Conservation (phyloP, 768 basidiomycete genomes). For the Agaricus sinodeliciosus region DNA sequence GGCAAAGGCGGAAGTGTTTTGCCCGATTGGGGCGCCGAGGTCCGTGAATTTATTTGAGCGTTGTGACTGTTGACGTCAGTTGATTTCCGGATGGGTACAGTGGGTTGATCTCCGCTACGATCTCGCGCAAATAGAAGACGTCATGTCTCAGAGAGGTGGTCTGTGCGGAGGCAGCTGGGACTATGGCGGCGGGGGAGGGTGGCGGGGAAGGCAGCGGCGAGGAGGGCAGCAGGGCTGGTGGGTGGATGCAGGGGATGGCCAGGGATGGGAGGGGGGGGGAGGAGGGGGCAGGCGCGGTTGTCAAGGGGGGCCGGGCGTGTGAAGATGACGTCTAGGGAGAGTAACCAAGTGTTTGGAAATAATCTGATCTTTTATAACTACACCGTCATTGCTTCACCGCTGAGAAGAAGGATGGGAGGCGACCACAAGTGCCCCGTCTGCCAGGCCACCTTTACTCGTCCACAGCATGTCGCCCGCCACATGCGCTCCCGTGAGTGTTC, state of each 20-base stretch:
- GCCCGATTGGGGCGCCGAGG: constrained; percentile 84
- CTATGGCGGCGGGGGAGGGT: background rate
- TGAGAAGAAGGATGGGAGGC: constrained; percentile 52
- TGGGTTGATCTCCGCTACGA: constrained; percentile 57
- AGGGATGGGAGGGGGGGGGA: background rate
- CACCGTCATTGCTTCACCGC: constrained; percentile 7
- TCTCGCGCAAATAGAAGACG: constrained; percentile 35
- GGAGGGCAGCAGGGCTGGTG: background rate
- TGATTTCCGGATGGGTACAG: constrained; percentile 19
- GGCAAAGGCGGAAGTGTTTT: constrained; percentile 78
- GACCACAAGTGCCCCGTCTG: constrained; percentile 87
- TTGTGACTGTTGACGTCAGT: constrained; percentile 12
- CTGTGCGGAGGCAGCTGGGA: background rate
- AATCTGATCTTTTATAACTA: constrained; percentile 11
- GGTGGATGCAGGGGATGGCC: background rate
- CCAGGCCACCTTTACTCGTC: constrained; percentile 80
- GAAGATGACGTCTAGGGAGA: constrained; percentile 12
- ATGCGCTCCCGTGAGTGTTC: constrained; percentile 85
- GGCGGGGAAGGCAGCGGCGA: background rate
- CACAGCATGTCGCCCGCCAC: constrained; percentile 85
- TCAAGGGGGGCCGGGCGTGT: constrained; percentile 1
- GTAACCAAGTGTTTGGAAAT: constrained; percentile 7
- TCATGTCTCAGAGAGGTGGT: constrained; percentile 10
- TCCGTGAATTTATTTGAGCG: constrained; percentile 26
- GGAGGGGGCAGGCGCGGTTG: constrained; percentile 1